Evolutionary conservation across 306 rosid genomes (phyloP).

Genomic region (Quercus ilex): DNA sequence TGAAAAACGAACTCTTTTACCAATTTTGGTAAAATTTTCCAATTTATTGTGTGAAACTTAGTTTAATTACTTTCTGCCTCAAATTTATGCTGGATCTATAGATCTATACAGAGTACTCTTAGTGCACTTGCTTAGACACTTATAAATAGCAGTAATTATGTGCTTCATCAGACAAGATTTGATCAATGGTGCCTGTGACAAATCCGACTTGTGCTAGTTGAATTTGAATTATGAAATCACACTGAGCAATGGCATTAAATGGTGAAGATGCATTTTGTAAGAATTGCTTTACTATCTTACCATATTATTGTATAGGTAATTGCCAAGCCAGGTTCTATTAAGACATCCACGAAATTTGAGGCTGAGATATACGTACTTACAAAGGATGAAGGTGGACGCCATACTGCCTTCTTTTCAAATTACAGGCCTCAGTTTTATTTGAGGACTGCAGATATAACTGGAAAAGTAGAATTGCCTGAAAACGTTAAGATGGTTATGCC

Average conservation of each 20-base stretch:
- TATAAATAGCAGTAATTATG: background rate
- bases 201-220: background rate
- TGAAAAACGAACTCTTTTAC: background rate
- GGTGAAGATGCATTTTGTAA: background rate
- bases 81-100: background rate
- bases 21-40: background rate
- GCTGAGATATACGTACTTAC: slow-evolving; percentile 97
- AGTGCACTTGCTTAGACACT: background rate
- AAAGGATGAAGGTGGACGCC: slow-evolving; percentile 99
- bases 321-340: slow-evolving; percentile 87
- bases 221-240: background rate
- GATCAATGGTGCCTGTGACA: background rate
- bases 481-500: slow-evolving; percentile 98
- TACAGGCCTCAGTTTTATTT: slow-evolving; percentile 92
- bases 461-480: slow-evolving; percentile 90
- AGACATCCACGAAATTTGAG: slow-evolving; percentile 83
- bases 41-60: background rate
- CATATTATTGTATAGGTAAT: slow-evolving; percentile 54
- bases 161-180: background rate
- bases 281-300: background rate
- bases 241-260: background rate
- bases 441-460: slow-evolving; percentile 98
- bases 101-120: background rate
- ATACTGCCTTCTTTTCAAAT: slow-evolving; percentile 96
- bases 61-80: background rate